Evolutionary conservation across 768 basidiomycete genomes (phyloP), one percentile per base, ranked within the genome.

Genomic region (Boletus speciosus): DNA sequence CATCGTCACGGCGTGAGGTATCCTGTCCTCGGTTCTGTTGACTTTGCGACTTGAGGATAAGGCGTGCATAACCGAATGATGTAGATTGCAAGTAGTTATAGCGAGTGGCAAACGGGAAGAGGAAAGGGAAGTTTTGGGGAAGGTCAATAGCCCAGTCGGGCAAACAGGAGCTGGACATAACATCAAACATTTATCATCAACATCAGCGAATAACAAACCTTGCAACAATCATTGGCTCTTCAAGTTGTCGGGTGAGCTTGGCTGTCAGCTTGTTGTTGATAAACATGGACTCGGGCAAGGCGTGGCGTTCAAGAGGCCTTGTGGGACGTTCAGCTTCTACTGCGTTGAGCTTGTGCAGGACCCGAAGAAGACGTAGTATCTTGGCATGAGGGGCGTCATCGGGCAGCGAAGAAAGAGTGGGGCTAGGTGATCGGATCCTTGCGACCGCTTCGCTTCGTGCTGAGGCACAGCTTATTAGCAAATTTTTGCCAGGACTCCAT

Each of bases 171-270:
- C 96, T 97, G 23, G 27, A 51, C 10, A 19, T 48, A 51, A 55
- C 29, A 48, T 56, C 16, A 58, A 37, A 25, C 0, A 43, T 38
- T 16, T 51, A 31, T 15, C 47, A 35, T 21, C 8, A 21, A 29
- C 19, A 19, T n/a, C 14, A n/a, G 55, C 34, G 36, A 19, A 38
- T 7, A 49, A 68, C 77, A 57, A 61, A 93, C 93, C 93, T 95
- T 1, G 96, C 97, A 41, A 99, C 94, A 58, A 99, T 97, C 93
- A 98, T 97, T 0, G 93, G 92, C 67, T 99, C 97, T 63, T 99
- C 97, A 40, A 99, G 71, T 67, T 98, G 97, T 35, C 97, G 82
- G 12, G 93, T 93, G n/a, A 99, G 80, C 71, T 99, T 99, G 10
- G 97, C 97, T 2, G 93, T 93, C 27, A 99, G 75, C 71, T 99